These are phyloP conservation scores for Morella rubra DNA, from an alignment of 306 rosid genomes.

Conservation along the genomic window DNA sequence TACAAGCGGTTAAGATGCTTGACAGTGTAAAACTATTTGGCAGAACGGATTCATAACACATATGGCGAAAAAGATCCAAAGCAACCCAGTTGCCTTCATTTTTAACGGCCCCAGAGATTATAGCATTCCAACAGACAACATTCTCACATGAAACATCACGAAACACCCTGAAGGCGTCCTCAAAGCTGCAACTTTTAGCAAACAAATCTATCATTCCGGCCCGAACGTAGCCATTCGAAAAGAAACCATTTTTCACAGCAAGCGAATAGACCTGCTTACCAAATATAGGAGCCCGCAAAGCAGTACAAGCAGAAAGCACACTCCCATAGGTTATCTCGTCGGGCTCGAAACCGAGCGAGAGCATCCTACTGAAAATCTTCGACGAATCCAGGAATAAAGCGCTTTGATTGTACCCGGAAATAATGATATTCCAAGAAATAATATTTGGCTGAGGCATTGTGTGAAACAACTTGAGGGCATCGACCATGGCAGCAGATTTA, in stretches of 20 bases:
- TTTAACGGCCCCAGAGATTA: constrained; percentile 65
- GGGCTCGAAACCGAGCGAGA: constrained; percentile 38
- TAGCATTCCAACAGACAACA: constrained; percentile 60
- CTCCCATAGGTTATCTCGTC: constrained; percentile 57
- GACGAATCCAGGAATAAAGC: constrained; percentile 42
- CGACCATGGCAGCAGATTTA: constrained; percentile 35
- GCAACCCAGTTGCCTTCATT: constrained; percentile 54
- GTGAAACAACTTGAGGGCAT: constrained; percentile 48
- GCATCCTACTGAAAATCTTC: constrained; percentile 53
- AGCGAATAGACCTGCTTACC: constrained; percentile 51
- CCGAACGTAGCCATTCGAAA: constrained; percentile 41
- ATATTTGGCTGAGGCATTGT: constrained; percentile 39
- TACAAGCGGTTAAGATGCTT: constrained; percentile 61
- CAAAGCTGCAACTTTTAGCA: constrained; percentile 33
- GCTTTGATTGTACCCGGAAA: constrained; percentile 54
- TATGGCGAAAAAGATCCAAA: constrained; percentile 49
- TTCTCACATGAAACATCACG: constrained; percentile 50
- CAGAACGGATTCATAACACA: constrained; percentile 37
- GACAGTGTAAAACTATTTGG: constrained; percentile 69
- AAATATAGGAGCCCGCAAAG: constrained; percentile 38
- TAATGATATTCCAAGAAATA: constrained; percentile 74
- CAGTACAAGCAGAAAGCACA: constrained; percentile 63
- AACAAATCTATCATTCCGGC: constrained; percentile 44
- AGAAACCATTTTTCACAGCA: constrained; percentile 39
- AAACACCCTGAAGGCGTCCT: constrained; percentile 47